Conservation (phyloP, 495 filamentous ascomycete species). For the Penicillium herquei region DNA sequence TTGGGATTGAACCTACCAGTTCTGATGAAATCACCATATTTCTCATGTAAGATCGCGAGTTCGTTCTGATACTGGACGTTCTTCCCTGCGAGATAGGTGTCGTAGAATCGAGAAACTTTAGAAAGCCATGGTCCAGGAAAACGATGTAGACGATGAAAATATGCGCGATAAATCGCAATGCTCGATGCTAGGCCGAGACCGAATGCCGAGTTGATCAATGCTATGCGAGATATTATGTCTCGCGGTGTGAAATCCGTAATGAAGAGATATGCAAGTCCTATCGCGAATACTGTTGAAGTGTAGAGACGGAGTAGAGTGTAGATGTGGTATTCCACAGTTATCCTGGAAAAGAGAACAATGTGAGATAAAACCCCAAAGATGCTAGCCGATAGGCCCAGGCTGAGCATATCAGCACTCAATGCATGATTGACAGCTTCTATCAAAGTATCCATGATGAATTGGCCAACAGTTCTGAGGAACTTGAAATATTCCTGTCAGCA, state of each 20-base stretch:
- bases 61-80: constrained; percentile 15
- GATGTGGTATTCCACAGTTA: background rate
- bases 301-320: background rate
- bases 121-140: constrained; percentile 40
- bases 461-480: too few species aligned
- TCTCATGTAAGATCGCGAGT: constrained; percentile 11
- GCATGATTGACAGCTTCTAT: background rate
- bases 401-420: background rate
- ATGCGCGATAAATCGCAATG: constrained; percentile 42
- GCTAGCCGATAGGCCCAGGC: background rate
- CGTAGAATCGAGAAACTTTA: constrained; percentile 13
- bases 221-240: background rate
- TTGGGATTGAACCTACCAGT: constrained; percentile 10
- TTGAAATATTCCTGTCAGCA: too few species aligned
- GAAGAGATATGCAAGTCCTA: background rate
- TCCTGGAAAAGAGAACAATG: background rate
- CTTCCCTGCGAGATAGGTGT: constrained; percentile 9
- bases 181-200: background rate
- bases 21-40: constrained; percentile 23
- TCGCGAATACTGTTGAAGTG: background rate
- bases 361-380: background rate
- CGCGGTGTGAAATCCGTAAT: background rate
- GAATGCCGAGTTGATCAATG: background rate
- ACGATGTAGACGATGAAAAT: constrained; percentile 26
- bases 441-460: background rate